Conservation (phyloP, 305 asterid genomes). For the Fraxinus sp. region DNA sequence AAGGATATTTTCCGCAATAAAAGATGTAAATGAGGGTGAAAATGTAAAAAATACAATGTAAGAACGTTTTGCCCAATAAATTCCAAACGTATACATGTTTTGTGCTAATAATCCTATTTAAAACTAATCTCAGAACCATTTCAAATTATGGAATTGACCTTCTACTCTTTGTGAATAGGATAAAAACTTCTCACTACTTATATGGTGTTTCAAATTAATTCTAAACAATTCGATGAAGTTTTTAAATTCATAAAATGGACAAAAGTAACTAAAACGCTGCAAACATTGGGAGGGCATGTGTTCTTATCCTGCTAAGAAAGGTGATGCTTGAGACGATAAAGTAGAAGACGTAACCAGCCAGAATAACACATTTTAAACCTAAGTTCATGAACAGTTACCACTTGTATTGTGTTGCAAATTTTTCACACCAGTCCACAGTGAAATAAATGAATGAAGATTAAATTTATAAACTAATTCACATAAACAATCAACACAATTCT, state of each 20-base stretch:
- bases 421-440: not conserved
- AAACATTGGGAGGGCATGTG: not conserved
- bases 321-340: not conserved
- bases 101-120: no score
- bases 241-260: slow-evolving; percentile 7
- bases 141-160: not conserved
- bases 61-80: no score
- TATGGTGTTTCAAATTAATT: not conserved
- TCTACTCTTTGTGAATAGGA: no score
- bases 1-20: no score
- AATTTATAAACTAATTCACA: slow-evolving; percentile 25
- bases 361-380: not conserved
- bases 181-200: no score
- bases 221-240: slow-evolving; percentile 10
- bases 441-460: not conserved
- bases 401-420: not conserved
- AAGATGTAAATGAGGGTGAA: no score
- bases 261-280: not conserved
- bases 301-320: not conserved
- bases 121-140: not conserved
- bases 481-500: not conserved
- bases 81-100: no score
- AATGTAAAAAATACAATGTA: no score
- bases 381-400: not conserved
- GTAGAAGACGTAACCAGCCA: not conserved